phyloP scores from a whole-genome alignment of 1,284 basidiomycete species.

The Apiotrichum mycotoxinovorans region DNA sequence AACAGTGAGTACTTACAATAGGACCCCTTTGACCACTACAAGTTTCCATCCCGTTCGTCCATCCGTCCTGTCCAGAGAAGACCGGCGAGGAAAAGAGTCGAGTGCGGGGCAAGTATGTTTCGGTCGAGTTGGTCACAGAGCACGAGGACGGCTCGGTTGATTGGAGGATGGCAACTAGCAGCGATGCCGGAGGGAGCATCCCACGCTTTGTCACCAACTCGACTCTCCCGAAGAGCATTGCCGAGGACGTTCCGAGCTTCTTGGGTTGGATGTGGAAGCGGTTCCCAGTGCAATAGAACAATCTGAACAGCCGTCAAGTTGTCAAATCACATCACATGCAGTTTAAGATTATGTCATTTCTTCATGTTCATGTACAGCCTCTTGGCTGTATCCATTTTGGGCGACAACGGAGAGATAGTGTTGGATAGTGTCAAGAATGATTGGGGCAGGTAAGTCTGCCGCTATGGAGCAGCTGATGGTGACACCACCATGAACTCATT shows the following conservation, averaged over 20 bases:
- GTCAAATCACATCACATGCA: too few species aligned
- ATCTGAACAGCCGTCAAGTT: too few species aligned
- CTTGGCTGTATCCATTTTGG: too few species aligned
- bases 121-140: constrained; percentile 45
- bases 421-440: too few species aligned
- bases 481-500: too few species aligned
- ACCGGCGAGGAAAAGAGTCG: constrained; percentile 35
- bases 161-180: constrained; percentile 48
- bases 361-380: too few species aligned
- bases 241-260: constrained; percentile 48
- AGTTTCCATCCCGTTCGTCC: constrained; percentile 45
- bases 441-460: too few species aligned
- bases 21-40: constrained; percentile 6
- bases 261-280: constrained; percentile 35
- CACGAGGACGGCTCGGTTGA: constrained; percentile 34
- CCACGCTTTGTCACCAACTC: constrained; percentile 45
- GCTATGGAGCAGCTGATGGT: too few species aligned
- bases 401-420: too few species aligned
- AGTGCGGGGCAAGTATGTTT: constrained; percentile 47
- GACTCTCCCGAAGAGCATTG: constrained; percentile 39
- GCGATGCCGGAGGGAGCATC: constrained; percentile 48
- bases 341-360: too few species aligned
- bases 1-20: constrained; percentile 31
- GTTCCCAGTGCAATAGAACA: not conserved
- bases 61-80: constrained; percentile 42